Conservation (phyloP, 805 yeast genomes). For the Kodamaea neixiangensis region DNA sequence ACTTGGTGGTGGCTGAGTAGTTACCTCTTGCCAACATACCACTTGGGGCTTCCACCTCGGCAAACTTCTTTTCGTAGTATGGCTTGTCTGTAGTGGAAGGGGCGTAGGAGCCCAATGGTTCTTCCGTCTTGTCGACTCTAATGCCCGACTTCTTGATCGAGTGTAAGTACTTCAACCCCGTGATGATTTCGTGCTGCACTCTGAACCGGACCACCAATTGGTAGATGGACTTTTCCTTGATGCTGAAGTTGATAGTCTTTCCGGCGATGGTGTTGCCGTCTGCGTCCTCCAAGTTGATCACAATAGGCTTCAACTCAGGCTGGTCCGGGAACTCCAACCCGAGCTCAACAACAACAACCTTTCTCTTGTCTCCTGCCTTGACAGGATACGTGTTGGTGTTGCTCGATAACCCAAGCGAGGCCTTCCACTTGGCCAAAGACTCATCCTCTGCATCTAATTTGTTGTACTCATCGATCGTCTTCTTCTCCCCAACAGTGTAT, state of each 20-base stretch:
- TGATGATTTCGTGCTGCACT: constrained; percentile 86
- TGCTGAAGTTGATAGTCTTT: constrained; percentile 66
- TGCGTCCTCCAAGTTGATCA: constrained; percentile 64
- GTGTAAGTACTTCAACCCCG: constrained; percentile 86
- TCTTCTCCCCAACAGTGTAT: constrained; percentile 66
- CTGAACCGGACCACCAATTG: constrained; percentile 73
- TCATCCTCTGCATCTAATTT: constrained; percentile 88
- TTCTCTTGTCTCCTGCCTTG: constrained; percentile 69
- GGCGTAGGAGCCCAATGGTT: constrained; percentile 87
- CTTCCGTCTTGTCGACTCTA: constrained; percentile 81
- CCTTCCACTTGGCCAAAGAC: constrained; percentile 89
- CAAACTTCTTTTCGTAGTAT: constrained; percentile 58
- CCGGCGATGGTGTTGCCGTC: constrained; percentile 56
- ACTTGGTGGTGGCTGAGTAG: constrained; percentile 78
- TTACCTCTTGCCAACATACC: constrained; percentile 88
- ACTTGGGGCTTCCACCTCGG: constrained; percentile 81
- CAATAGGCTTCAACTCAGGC: constrained; percentile 58
- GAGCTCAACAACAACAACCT: constrained; percentile 79
- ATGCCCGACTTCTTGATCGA: constrained; percentile 85
- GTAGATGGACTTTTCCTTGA: constrained; percentile 78
- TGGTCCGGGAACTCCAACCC: constrained; percentile 65
- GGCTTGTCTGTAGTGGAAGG: constrained; percentile 85
- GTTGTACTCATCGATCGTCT: constrained; percentile 80
- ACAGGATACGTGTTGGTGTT: constrained; percentile 58
- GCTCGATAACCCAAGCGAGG: constrained; percentile 72